Base-by-base conservation (phyloP, 208 protist species). In the Vickermania spadyakhi region DNA sequence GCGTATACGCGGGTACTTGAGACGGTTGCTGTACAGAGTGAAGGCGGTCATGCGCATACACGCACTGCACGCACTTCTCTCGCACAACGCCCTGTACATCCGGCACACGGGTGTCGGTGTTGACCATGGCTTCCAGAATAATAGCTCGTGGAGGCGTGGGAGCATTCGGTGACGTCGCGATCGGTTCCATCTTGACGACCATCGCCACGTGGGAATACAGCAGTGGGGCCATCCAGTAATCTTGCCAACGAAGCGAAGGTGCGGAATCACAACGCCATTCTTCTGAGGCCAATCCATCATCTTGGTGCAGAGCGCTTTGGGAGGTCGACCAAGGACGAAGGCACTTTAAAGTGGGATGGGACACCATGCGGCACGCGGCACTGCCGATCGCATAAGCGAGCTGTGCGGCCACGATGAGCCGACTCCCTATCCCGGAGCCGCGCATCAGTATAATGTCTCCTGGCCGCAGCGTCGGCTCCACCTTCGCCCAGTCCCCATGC, bases 181-280 rank as follows among this genome's bases (percentile, higher is more conserved):
- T n/a, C n/a, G n/a, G n/a, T n/a, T n/a, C n/a, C n/a, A n/a, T n/a
- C 28, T 78, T 72, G 25, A 90, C 83, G 11, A 93, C 86, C n/a
- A 93, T 83, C 30, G 77, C 80, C 14, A 88, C 80, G 58, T 93
- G 86, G 36, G 86, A 93, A 68, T 90, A 93, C 2, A 77, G 77
- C 66, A 93, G n/a, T n/a, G n/a, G n/a, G n/a, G n/a, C n/a, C n/a
- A n/a, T n/a, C n/a, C n/a, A n/a, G n/a, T n/a, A n/a, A n/a, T n/a
- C n/a, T n/a, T n/a, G n/a, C n/a, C n/a, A n/a, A n/a, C n/a, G n/a
- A n/a, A n/a, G n/a, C n/a, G n/a, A n/a, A n/a, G n/a, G n/a, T n/a
- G n/a, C n/a, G n/a, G n/a, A n/a, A n/a, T n/a, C n/a, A n/a, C n/a
- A n/a, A n/a, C n/a, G n/a, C n/a, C n/a, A n/a, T n/a, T n/a, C n/a